phyloP scores from a whole-genome alignment of 441 rosid genomes.

The Dalechampia spathulata region DNA sequence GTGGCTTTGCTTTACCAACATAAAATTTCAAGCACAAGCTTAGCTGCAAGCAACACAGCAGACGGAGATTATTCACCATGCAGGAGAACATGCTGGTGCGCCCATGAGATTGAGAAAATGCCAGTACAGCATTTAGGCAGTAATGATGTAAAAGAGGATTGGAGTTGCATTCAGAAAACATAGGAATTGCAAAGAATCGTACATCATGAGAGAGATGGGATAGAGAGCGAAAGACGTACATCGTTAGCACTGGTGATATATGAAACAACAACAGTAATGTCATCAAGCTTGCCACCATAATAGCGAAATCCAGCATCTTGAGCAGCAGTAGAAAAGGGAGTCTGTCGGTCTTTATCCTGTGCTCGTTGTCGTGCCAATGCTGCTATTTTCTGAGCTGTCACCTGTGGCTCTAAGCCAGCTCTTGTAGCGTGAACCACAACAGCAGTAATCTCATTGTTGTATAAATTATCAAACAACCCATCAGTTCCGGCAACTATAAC shows the following conservation, averaged over 20 bases:
- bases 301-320: slow-evolving; percentile 90
- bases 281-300: slow-evolving; percentile 93
- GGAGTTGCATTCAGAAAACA: no score
- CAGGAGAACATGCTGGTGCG: no score
- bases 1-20: no score
- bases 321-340: slow-evolving; percentile 88
- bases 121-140: no score
- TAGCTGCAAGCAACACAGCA: no score
- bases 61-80: no score
- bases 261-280: slow-evolving; percentile 92
- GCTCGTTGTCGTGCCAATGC: slow-evolving; percentile 85
- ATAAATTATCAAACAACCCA: slow-evolving; percentile 85
- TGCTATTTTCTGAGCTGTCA: slow-evolving; percentile 77
- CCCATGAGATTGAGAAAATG: no score
- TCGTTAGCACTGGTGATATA: slow-evolving; percentile 36
- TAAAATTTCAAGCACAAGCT: no score
- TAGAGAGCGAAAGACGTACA: slow-evolving; percentile 14
- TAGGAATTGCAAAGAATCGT: no score
- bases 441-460: slow-evolving; percentile 69
- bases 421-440: slow-evolving; percentile 69
- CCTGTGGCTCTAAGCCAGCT: slow-evolving; percentile 66
- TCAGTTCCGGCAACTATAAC: slow-evolving; percentile 89
- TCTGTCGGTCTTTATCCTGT: slow-evolving; percentile 55
- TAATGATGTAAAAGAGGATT: no score
- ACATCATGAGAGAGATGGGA: not conserved